Evolutionary conservation across 208 protist genomes (phyloP).

Genomic region (Trypanosoma melophagium): DNA sequence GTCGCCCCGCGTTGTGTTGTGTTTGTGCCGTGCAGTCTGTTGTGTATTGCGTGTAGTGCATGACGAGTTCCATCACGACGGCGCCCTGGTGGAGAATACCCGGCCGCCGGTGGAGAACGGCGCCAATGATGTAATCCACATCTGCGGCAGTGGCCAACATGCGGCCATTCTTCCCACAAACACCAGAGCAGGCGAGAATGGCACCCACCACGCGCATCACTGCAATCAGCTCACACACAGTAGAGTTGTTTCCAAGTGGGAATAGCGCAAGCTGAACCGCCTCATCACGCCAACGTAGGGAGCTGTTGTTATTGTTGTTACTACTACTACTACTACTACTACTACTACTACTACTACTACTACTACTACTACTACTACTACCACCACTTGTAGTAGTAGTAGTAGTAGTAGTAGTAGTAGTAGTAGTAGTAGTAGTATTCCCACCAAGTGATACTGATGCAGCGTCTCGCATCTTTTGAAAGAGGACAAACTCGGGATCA

Average conservation of each 20-base stretch:
- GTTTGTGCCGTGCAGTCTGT: conserved; percentile 19
- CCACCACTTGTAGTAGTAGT: no score
- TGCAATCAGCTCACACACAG: conserved; percentile 50
- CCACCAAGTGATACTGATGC: background rate
- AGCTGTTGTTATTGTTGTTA: background rate
- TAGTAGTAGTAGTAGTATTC: background rate
- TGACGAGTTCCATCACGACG: conserved; percentile 68
- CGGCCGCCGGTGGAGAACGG: conserved; percentile 39
- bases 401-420: no score
- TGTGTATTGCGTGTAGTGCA: conserved; percentile 52
- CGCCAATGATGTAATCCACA: conserved; percentile 44
- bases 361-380: background rate
- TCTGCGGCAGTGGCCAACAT: conserved; percentile 34
- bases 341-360: no score
- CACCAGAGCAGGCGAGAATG: conserved; percentile 49
- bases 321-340: background rate
- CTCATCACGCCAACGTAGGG: conserved; percentile 43
- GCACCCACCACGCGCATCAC: conserved; percentile 70
- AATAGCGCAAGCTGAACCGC: conserved; percentile 46
- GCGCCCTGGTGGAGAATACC: conserved; percentile 53
- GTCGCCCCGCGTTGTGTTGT: conserved; percentile 33
- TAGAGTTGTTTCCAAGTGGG: conserved; percentile 39
- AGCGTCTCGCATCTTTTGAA: conserved; percentile 39
- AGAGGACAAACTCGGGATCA: conserved; percentile 66
- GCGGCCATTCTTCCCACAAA: conserved; percentile 26